Base-by-base conservation (phyloP, 495 filamentous ascomycete species). In the Neurospora africana region DNA sequence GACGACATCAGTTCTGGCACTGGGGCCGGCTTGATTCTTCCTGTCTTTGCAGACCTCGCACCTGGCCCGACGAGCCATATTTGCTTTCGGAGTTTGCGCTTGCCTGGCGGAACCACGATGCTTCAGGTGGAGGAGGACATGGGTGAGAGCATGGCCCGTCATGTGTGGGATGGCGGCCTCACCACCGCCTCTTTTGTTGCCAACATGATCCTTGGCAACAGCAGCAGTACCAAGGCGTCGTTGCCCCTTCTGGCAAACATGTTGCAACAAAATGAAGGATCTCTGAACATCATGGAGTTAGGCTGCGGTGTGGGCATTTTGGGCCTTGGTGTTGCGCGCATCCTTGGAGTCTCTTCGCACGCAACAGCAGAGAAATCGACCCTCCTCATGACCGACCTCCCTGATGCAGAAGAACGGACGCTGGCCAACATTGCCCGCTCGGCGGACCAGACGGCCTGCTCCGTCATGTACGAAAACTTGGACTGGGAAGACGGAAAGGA, bases 101-200 rank as follows among this genome's bases (percentile, higher is more conserved):
- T 84, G 1, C 71, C 74, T 13, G 65, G 69, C 1, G 30, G 75
- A 88, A 44, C 76, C 72, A 74, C 70, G 41, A 67, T 71, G 21
- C 71, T 79, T 43, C 74, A 78, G 69, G 87, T 98, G 27, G 91
- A 91, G 83, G 95, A 99, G 77, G 94, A 98, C 72, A 93, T 93
- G 3, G 95, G 94, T 8, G 94, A 98, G 78, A 97, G 92, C 78
- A 97, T 99, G 76, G 94, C 95, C 19, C 87, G 94, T 19, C 95
- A 99, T 81, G 89, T 98, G 67, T 99, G 95, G 95, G 95, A 89
- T 80, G 84, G 77, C 33, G 83, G 84, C 6, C 73, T 84, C 5
- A 74, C 82, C 5, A 81, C 80, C 10, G 78, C 82, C 1, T 81
- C 77, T 13, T 76, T 80, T 17, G 70, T 85, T 68, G 82, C 80